phyloP scores from a whole-genome alignment of 1,284 basidiomycete species.

The Chondrostereum purpureum region DNA sequence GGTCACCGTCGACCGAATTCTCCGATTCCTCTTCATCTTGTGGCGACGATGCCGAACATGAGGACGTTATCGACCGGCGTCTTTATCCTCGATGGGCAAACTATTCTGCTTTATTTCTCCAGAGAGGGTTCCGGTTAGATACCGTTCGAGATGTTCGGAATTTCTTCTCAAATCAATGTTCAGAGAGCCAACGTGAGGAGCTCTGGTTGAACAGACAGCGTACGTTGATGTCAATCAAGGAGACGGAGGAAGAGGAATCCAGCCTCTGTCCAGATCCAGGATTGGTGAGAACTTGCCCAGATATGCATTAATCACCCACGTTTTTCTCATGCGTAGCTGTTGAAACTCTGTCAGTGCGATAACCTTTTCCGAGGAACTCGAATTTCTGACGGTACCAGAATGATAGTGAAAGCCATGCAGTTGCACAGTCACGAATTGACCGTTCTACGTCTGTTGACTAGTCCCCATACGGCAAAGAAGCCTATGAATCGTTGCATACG shows the following conservation, averaged over 20 bases:
- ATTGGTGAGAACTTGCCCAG: slow-evolving; percentile 49
- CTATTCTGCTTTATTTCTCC: slow-evolving; percentile 42
- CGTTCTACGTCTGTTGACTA: slow-evolving; percentile 48
- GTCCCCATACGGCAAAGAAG: slow-evolving; percentile 42
- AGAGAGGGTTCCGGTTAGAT: slow-evolving; percentile 55
- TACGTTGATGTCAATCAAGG: slow-evolving; percentile 29
- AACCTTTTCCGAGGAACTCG: slow-evolving; percentile 63
- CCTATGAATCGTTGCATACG: slow-evolving; percentile 72
- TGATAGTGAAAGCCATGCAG: slow-evolving; percentile 66
- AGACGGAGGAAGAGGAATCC: slow-evolving; percentile 41
- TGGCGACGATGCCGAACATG: slow-evolving; percentile 47
- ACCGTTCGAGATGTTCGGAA: slow-evolving; percentile 58
- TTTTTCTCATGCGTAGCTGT: slow-evolving; percentile 9
- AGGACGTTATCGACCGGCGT: slow-evolving; percentile 60
- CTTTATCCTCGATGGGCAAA: slow-evolving; percentile 53
- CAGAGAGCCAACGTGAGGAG: slow-evolving; percentile 13
- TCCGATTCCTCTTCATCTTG: slow-evolving; percentile 31
- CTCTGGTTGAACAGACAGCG: slow-evolving; percentile 14
- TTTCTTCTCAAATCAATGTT: slow-evolving; percentile 40
- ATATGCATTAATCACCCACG: neutral
- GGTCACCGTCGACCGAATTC: slow-evolving; percentile 4
- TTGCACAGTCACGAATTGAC: slow-evolving; percentile 54
- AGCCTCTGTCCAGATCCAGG: slow-evolving; percentile 64
- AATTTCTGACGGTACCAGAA: slow-evolving; percentile 39
- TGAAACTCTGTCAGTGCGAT: slow-evolving; percentile 42